phyloP scores from a whole-genome alignment of 306 rosid species.

The Sechiopsis laciniata region DNA sequence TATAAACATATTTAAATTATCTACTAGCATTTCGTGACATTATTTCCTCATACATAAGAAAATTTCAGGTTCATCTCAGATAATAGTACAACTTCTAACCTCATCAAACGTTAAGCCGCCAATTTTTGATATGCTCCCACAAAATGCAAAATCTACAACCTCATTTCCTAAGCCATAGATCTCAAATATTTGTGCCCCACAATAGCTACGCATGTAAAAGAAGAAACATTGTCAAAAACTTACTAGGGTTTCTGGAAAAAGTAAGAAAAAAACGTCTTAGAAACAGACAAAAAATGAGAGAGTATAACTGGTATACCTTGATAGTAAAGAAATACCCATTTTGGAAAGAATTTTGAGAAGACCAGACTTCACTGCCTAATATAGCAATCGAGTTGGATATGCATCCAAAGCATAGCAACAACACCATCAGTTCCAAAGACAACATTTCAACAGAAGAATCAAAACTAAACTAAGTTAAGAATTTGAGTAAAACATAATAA shows the following conservation, averaged over 20 bases:
- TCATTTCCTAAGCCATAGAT: slow-evolving; percentile 85
- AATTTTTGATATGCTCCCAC: slow-evolving; percentile 81
- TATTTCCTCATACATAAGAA: not conserved
- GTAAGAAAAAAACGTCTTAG: not conserved
- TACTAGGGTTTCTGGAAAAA: not conserved
- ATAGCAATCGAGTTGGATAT: slow-evolving; percentile 10
- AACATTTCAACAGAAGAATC: not conserved
- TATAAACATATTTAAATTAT: slow-evolving; percentile 1
- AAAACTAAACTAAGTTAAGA: not conserved
- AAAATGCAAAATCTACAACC: slow-evolving; percentile 81
- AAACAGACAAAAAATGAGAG: not conserved
- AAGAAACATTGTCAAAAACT: slow-evolving; percentile 28
- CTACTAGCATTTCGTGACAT: not conserved
- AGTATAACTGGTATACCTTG: slow-evolving; percentile 47
- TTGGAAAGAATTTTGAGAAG: slow-evolving; percentile 95
- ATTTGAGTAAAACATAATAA: not conserved
- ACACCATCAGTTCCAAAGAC: slow-evolving; percentile 3
- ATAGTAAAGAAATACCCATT: slow-evolving; percentile 93
- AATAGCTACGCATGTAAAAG: slow-evolving; percentile 57
- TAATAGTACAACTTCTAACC: slow-evolving; percentile 41
- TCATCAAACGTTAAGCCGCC: slow-evolving; percentile 98
- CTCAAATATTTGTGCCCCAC: slow-evolving; percentile 98
- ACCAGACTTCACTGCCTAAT: slow-evolving; percentile 86
- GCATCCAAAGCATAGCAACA: slow-evolving; percentile 3
- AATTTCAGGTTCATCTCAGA: not conserved